Base-by-base conservation (phyloP, 75 land plant species). In the Ceratopteris richardii region DNA sequence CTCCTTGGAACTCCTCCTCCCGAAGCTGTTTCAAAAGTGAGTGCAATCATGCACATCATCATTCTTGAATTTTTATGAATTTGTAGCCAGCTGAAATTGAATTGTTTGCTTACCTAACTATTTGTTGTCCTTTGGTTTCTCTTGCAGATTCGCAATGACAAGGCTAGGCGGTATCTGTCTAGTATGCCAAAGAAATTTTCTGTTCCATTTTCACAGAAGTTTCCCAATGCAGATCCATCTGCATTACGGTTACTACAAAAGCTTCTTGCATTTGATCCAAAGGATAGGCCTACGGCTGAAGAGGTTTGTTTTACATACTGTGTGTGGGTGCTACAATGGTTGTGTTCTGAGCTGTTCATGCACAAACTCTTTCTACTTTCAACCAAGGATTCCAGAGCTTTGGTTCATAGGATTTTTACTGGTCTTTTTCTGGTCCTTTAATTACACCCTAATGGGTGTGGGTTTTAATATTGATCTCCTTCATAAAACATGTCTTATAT, bases 101-200 rank as follows among this genome's bases (percentile, higher is more conserved):
- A n/a, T n/a, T n/a, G n/a, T n/a, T n/a, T n/a, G n/a, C n/a, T n/a
- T n/a, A n/a, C n/a, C n/a, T n/a, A n/a, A n/a, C n/a, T n/a, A n/a
- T n/a, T n/a, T n/a, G n/a, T n/a, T n/a, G n/a, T n/a, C n/a, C n/a
- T n/a, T n/a, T n/a, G n/a, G n/a, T n/a, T n/a, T n/a, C n/a, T n/a
- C n/a, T n/a, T n/a, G n/a, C 80, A 89, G 95, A 82, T 89, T 51
- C 77, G 95, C 0, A 85, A 89, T 78, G 95, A 89, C 50, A 89
- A 89, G 42, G 90, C 95, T n/a, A 75, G 82, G 47, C 74, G 95
- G 61, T 89, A 89, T 58, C 75, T 89, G 36, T 75, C 76, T 63
- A 76, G 81, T 44, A 86, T 89, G 95, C 74, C 86, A 43, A 86
- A 62, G 75, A 89, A 89, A 46, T 73, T 59, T 29, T 80, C 84